Evolutionary conservation across 495 filamentous ascomycete genomes (phyloP).

Genomic region (Penicillium waksmanii): DNA sequence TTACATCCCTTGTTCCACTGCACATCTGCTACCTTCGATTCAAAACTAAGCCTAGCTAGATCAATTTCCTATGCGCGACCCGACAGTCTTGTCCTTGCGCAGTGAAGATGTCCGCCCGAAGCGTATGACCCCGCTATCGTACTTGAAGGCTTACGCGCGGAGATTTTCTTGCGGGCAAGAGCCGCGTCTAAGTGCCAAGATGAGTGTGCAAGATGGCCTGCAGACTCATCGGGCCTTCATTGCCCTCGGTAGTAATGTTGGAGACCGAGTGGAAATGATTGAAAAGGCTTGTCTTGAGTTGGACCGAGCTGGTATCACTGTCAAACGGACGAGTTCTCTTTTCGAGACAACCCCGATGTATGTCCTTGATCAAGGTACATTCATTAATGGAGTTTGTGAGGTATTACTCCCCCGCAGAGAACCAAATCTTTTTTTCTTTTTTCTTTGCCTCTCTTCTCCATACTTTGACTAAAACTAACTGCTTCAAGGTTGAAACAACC

Average conservation of each 20-base stretch:
- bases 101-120: slow-evolving; percentile 19
- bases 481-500: slow-evolving; percentile 75
- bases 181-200: slow-evolving; percentile 26
- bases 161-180: slow-evolving; percentile 30
- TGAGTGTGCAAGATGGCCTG: slow-evolving; percentile 25
- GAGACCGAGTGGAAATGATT: slow-evolving; percentile 81
- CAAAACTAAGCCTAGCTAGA: slow-evolving; percentile 14
- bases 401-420: slow-evolving; percentile 43
- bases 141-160: slow-evolving; percentile 20
- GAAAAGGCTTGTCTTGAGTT: slow-evolving; percentile 80
- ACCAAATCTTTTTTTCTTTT: neutral
- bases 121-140: slow-evolving; percentile 18
- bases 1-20: slow-evolving; percentile 6
- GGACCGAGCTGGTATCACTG: slow-evolving; percentile 67
- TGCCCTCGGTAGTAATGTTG: slow-evolving; percentile 91
- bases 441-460: too few species aligned
- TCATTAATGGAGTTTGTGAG: slow-evolving; percentile 94
- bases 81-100: slow-evolving; percentile 9
- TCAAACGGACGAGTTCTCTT: slow-evolving; percentile 80
- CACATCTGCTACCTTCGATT: slow-evolving; percentile 1
- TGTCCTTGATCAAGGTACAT: slow-evolving; percentile 81
- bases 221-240: slow-evolving; percentile 67
- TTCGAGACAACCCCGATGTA: slow-evolving; percentile 99
- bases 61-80: slow-evolving; percentile 14
- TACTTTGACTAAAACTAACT: slow-evolving; percentile 9